These are phyloP conservation scores for Haberlea rhodopensis DNA, from an alignment of 257 asterid species.

Conservation along the genomic window DNA sequence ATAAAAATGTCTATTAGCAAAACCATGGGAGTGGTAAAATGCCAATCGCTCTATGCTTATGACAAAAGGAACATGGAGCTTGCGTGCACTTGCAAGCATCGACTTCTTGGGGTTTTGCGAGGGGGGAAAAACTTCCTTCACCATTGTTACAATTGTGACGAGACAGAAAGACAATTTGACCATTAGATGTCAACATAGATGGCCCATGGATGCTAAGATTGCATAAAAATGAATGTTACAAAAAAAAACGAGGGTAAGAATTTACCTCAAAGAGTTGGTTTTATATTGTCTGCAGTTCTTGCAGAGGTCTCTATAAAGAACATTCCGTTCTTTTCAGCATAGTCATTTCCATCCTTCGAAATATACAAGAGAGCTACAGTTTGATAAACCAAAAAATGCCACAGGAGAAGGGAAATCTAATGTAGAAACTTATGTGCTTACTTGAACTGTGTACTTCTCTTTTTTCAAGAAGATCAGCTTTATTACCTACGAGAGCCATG, in stretches of 20 bases:
- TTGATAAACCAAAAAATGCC: not conserved
- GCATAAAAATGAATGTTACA: not conserved
- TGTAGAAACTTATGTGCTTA: conserved; percentile 35
- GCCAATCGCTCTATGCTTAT: too few species aligned
- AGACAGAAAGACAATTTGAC: not conserved
- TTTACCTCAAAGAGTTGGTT: conserved; percentile 96
- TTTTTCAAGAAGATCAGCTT: conserved; percentile 89
- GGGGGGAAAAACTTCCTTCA: too few species aligned
- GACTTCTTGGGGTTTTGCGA: too few species aligned
- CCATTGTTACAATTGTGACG: not conserved
- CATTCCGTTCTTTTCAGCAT: conserved; percentile 95
- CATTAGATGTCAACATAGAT: not conserved
- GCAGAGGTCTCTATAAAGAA: conserved; percentile 98
- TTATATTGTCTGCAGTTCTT: conserved; percentile 98
- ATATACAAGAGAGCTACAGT: conserved; percentile 18
- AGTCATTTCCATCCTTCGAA: conserved; percentile 74
- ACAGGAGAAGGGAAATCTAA: conserved; percentile 6
- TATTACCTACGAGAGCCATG: conserved; percentile 96
- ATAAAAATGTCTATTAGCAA: too few species aligned
- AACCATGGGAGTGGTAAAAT: too few species aligned
- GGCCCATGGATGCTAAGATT: not conserved
- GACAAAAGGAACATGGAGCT: not conserved
- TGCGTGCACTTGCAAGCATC: not conserved
- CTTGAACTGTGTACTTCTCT: conserved; percentile 84
- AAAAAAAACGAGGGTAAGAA: conserved; percentile 11